Evolutionary conservation across 179 eudicot species (phyloP), one percentile per base, ranked within the genome.

Genomic region (Sideroxylon spinosum): DNA sequence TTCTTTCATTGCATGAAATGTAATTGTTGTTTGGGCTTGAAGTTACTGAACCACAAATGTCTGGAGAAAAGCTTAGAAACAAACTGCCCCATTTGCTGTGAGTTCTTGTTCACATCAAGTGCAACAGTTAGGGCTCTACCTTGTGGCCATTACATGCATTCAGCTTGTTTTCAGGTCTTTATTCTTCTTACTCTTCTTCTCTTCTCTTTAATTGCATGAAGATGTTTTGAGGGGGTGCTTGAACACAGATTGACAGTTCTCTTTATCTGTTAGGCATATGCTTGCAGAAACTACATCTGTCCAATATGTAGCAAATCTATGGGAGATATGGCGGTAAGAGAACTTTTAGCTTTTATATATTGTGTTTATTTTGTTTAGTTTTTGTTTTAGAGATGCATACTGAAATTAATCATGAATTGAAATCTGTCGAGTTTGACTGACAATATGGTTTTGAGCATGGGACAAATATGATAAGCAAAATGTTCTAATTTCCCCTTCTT

Each of bases 91-190:
- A 95, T 95, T 52, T 95, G 99, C 87, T 93, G 99, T 81, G 99
- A 95, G 70, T 93, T 93, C 79, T 86, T 95, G 65, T 95, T 95
- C 88, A 95, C 98, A 67, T 93, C 98, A 56, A 95, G 98, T 81
- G 95, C 89, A 68, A 84, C 93, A 20, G 97, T 95, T 76, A 87
- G 97, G 83, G 91, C 88, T 73, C 93, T 95, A 59, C 97, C 98
- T 48, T 95, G 99, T 81, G 99, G 99, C 71, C 99, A 95, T 90
- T 95, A 79, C 84, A 95, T 95, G 98, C 99, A 93, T 85, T 93
- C 98, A 61, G 93, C 99, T 78, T 95, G 99, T 86, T 93, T 95
- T 78, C 99, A 92, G 98, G 97, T 91, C 73, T 74, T 71, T 62
- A 69, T 53, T 44, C 52, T n/a, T 17, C 12, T 60, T 70, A 64